Evolutionary conservation across 176 grass and related monocot genomes (phyloP), one percentile per base, ranked within the genome.

Genomic region (Dactylis glomerata): DNA sequence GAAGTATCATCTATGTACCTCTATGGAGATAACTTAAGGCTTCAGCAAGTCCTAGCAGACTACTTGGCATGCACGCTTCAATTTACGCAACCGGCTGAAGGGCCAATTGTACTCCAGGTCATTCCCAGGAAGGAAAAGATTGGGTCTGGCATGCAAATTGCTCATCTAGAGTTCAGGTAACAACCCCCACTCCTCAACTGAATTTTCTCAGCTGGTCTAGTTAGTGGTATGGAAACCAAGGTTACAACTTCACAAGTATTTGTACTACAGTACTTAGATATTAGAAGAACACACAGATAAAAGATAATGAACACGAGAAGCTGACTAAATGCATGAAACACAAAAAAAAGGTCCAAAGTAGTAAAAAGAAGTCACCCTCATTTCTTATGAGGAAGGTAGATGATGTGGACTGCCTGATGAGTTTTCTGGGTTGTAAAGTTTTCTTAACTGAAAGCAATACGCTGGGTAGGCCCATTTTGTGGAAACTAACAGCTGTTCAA

Each of bases 91-190:
- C 81, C 74, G 36, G 68, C 81, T 40, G 93, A 84, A 88, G 96
- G 93, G 78, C 91, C 93, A 63, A 93, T 99, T 47, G 26, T 92
- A 66, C 84, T 99, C 52, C 87, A 85, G 47, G 96, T 91, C 83
- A 82, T 94, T 86, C 87, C 86, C 12, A 92, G 68, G 78, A 95
- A 87, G 82, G 91, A 99, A 92, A 80, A 83, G 74, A 90, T 96
- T 77, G 93, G 91, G 62, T 76, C 91, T 56, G 89, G 83, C 49
- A 92, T 96, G 90, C 93, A 99, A 51, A 90, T 99, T 85, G 89
- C 89, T 92, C 93, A 95, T 87, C 70, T 99, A 67, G 91, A 99
- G 83, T 96, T 99, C 87, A 99, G 96, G 96, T 98, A 86, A 92
- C 28, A 69, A 3, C 16, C 62, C 63, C 38, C 22, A 22, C 13